Base-by-base conservation (phyloP, 1,139 yeast genomes). In the Lodderomyces pseudojiufengensis region DNA sequence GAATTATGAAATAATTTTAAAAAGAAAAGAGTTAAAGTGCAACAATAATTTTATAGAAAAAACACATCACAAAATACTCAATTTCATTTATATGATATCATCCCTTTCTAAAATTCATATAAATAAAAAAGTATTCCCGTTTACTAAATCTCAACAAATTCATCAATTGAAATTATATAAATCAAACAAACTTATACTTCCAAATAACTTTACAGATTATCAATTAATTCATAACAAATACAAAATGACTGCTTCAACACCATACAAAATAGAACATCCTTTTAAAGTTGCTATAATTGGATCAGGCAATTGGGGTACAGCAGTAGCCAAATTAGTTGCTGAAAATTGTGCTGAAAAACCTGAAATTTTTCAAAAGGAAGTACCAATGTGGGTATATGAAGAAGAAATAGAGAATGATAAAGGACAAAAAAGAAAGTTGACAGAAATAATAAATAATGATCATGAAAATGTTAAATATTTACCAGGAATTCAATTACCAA, bases 321-420 rank as follows among this genome's bases (percentile, higher is more conserved):
- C 97, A 5, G 88, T 90, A 38, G 96, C 97, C 46, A 90, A 90
- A 65, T 82, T 90, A 35, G 81, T 88, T 27, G 88, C 96, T 25
- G 97, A 90, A 62, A 88, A 87, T 63, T 68, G 90, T 32, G 70
- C 69, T 28, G 81, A 75, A 49, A 73, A 84, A 62, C 79, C 87
- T 16, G 69, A 77, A 29, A 61, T 84, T 46, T 90, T 90, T 56
- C 74, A 76, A 36, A 61, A 65, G 39, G 65, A 73, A 33, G 96
- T 90, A 31, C 77, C 80, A 50, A 88, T 90, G 97, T 90, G 97
- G 97, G 97, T 90, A 21, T 85, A 72, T 53, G 90, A 90, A 61
- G 97, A 90, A 64, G 58, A 71, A 42, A 63, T 80, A 38, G 7
- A 5, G 7, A 18, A 18, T 18, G 20, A 18, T 7, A 18, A 18